Base-by-base conservation (phyloP, 2,329 filamentous ascomycete species). In the Lasiodiplodia theobromae region DNA sequence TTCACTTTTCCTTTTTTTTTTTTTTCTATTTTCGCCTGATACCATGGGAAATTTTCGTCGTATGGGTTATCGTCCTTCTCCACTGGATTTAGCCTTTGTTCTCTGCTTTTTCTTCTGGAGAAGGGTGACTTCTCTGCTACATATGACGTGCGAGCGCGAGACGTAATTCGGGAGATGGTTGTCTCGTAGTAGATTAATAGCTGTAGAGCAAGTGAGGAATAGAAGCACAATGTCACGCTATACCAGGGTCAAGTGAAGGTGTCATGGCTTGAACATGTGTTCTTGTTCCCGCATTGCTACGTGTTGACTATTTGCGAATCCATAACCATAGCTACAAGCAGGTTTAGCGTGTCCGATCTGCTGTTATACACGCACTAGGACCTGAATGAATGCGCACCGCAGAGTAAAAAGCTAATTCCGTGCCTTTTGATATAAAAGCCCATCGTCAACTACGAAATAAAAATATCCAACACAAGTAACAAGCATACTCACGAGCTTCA, bases 31-130 rank as follows among this genome's bases (percentile, higher is more conserved):
- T 44, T 28, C 56, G 56, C 56, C 37, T 60, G 37, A 60, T 60
- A 60, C 56, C 56, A 60, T 60, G 37, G 56, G 56, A 57, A 37
- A 60, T 60, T 21, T 18, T 37, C 40, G 56, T 28, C 37, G n/a
- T 16, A 28, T 40, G 37, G 38, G 38, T 60, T 16, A 23, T 38
- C 21, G 18, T 57, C 54, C 54, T 38, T 37, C 12, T 40, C 37
- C 37, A 38, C 31, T 57, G 12, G 2, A 16, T 3, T 53, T n/a
- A 8, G n/a, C n/a, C 23, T 52, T 53, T 53, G 23, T 28, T 53
- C 12, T 53, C 51, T 28, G 23, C 21, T 28, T 53, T 21, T 47
- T 47, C 44, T 21, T 47, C n/a, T 47, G 44, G n/a, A 21, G 44
- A 10, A n/a, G 44, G 44, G 44, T 14, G 14, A 21, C 8, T 47